A percentile compares a stretch with the other conserved stretches of the same genome.
These are phyloP conservation scores for Geotrichum aggregatum DNA, from an alignment of 1,139 yeast species.

Conservation along the genomic window DNA sequence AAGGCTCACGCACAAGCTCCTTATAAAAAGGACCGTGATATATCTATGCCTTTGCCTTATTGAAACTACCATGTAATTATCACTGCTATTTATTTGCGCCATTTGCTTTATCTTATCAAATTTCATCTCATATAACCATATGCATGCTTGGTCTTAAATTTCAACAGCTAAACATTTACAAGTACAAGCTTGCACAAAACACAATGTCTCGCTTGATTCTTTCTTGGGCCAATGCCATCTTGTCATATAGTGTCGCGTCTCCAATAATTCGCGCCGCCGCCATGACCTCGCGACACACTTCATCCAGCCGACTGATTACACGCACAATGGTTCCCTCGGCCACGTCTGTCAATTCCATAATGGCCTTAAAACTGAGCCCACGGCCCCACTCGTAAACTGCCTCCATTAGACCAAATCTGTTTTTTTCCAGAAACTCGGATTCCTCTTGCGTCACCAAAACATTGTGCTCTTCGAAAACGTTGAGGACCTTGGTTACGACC, in stretches of 20 bases:
- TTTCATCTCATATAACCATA: background rate
- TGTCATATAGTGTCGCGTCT: constrained; percentile 77
- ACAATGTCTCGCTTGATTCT: constrained; percentile 93
- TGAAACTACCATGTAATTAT: background rate
- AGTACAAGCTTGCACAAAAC: constrained; percentile 89
- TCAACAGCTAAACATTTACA: constrained; percentile 40
- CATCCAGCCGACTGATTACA: constrained; percentile 90
- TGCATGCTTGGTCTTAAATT: background rate
- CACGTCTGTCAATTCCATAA: constrained; percentile 81
- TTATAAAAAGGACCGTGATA: background rate
- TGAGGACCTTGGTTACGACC: constrained; percentile 61
- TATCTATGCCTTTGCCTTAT: background rate
- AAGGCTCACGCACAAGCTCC: no score
- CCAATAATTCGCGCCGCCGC: constrained; percentile 94
- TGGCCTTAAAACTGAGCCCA: constrained; percentile 86
- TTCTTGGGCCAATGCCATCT: constrained; percentile 91
- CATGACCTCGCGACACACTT: constrained; percentile 89
- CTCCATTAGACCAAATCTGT: constrained; percentile 84
- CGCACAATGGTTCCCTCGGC: constrained; percentile 98
- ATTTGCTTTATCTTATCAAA: background rate
- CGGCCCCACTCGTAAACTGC: constrained; percentile 98
- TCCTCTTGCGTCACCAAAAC: constrained; percentile 81
- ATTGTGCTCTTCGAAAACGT: constrained; percentile 62
- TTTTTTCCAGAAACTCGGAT: constrained; percentile 72
- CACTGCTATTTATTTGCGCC: background rate